Percentiles rank a stretch among this genome's conserved stretches.
phyloP scores from a whole-genome alignment of 2,329 filamentous ascomycete genomes.

The Verticillium dahliae region DNA sequence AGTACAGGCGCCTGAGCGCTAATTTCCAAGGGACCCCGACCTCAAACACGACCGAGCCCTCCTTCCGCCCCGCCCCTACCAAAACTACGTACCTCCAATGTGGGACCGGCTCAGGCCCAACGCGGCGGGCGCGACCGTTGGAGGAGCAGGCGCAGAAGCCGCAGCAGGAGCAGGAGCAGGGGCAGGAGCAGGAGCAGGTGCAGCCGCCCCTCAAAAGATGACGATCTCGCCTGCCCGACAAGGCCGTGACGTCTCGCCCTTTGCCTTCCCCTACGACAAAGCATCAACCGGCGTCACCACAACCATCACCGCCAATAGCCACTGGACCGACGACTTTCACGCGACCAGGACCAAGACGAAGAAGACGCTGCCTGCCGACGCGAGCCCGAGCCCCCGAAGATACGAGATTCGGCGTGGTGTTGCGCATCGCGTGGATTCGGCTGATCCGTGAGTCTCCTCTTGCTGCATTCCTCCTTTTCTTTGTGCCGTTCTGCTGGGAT shows the following conservation, averaged over 20 bases:
- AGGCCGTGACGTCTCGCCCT: neutral
- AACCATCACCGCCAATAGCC: neutral
- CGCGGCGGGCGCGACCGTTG: neutral
- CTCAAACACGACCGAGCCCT: neutral
- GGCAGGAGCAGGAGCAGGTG: too few relatives aligned
- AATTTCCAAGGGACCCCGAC: neutral
- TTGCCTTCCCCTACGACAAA: neutral
- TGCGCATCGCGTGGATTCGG: neutral
- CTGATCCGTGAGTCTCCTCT: neutral
- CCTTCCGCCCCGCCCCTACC: neutral
- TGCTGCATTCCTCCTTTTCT: neutral
- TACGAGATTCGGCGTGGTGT: slow-evolving; percentile 1
- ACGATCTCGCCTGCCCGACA: neutral
- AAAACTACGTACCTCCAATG: neutral
- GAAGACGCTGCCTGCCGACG: neutral
- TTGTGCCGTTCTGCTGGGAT: neutral
- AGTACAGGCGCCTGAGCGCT: neutral
- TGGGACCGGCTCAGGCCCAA: neutral
- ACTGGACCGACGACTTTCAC: neutral
- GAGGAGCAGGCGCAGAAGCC: neutral
- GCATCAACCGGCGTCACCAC: neutral
- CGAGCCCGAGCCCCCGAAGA: neutral
- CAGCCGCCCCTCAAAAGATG: neutral
- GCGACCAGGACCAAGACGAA: neutral
- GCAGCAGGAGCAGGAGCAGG: too few relatives aligned